Base-by-base conservation (phyloP, 768 basidiomycete genomes). In the Boletus subparvulus region DNA sequence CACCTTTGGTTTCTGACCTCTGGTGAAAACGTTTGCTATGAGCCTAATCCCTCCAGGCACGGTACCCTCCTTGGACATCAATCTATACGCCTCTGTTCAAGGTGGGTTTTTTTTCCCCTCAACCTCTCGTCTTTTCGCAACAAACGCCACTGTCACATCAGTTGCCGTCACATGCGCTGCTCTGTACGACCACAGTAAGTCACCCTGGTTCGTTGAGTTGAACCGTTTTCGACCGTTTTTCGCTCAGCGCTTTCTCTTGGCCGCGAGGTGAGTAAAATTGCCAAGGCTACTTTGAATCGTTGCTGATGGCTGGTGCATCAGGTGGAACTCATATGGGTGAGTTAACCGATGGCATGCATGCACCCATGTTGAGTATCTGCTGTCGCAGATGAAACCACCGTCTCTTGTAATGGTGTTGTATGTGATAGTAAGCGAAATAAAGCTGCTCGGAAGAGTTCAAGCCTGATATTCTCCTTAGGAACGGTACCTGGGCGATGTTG, bases 271-370 rank as follows among this genome's bases (percentile, higher is more conserved):
- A 52, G 69, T 53, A 39, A 24, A 43, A 33, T 42, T 30, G 43
- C 5, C 32, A 13, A 26, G 37, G 26, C 33, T 52, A 11, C 43
- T 16, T 19, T n/a, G 45, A 48, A 45, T 41, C 4, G n/a, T 3
- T 24, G 6, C 30, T 55, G 32, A 69, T 28, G 3, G 5, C 24
- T 11, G 12, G 32, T 35, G 40, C 32, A 47, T 46, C 32, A 71
- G 69, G 56, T 71, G 41, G 69, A 73, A 8, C 65, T 71, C 21
- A 58, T 71, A 54, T 71, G 71, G 71, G 69, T 73, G 46, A 52
- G 67, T 39, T 3, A 13, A 44, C 24, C 12, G 13, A 39, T 43
- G 43, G 5, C 33, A 17, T 19, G 30, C n/a, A 28, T 50, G 26
- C 36, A 30, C 36, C 8, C 12, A 28, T 49, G 37, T 35, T 52